A percentile compares a stretch with the other conserved stretches of the same genome.
Evolutionary conservation across 2,329 filamentous ascomycete genomes (phyloP).

Genomic region (Fusarium sulawesiense): DNA sequence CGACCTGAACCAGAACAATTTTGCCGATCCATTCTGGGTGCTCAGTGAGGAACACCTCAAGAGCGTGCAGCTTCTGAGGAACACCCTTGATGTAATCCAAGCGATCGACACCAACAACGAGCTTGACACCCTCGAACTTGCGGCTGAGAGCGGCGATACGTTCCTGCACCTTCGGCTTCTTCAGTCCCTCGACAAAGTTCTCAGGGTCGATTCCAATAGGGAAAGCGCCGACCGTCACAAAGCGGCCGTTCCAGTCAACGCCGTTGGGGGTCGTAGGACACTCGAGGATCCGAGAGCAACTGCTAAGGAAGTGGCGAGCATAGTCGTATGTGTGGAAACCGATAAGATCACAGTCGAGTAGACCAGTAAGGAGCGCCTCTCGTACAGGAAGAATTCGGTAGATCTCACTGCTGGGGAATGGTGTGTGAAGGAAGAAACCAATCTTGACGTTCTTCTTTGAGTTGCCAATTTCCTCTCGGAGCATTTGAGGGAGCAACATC

Average conservation of each 20-base stretch:
- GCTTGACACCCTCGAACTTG: slow-evolving; percentile 95
- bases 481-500: slow-evolving; percentile 95
- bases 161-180: slow-evolving; percentile 86
- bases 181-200: slow-evolving; percentile 90
- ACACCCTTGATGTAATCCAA: slow-evolving; percentile 99
- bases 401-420: slow-evolving; percentile 96
- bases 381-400: slow-evolving; percentile 95
- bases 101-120: slow-evolving; percentile 96
- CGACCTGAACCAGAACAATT: slow-evolving; percentile 95
- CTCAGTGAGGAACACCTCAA: slow-evolving; percentile 96
- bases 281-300: slow-evolving; percentile 90
- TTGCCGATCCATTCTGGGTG: slow-evolving; percentile 99
- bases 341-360: slow-evolving; percentile 93
- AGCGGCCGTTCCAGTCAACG: slow-evolving; percentile 88
- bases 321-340: slow-evolving; percentile 99
- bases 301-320: slow-evolving; percentile 95
- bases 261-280: slow-evolving; percentile 89
- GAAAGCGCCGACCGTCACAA: slow-evolving; percentile 93
- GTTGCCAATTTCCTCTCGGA: slow-evolving; percentile 86
- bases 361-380: slow-evolving; percentile 85
- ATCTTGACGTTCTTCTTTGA: slow-evolving; percentile 94
- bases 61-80: slow-evolving; percentile 94
- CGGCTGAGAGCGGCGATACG: slow-evolving; percentile 85
- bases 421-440: slow-evolving; percentile 97
- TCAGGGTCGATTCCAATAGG: slow-evolving; percentile 98